Evolutionary conservation across 495 filamentous ascomycete species (phyloP).

Genomic region (Xylaria grammica): DNA sequence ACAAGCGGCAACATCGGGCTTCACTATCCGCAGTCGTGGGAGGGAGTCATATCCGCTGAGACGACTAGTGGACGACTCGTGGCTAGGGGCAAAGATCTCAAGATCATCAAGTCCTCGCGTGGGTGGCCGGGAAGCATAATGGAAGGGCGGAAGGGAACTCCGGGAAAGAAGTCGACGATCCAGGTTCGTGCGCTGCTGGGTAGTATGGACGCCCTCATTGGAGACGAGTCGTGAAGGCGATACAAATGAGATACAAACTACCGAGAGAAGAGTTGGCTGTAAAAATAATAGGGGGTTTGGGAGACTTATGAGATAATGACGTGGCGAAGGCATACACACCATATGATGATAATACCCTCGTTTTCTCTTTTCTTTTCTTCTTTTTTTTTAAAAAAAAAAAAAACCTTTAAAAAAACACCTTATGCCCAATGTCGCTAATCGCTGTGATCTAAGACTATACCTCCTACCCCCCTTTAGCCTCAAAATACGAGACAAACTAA

Average conservation of each 20-base stretch:
- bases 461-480: no score
- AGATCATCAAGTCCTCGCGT: conserved; percentile 31
- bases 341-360: not conserved
- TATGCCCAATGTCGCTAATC: no score
- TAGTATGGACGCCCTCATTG: conserved; percentile 38
- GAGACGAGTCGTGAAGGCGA: conserved; percentile 22
- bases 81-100: conserved; percentile 41
- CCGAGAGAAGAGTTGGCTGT: not conserved
- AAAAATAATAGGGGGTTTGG: not conserved
- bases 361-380: not conserved
- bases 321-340: not conserved
- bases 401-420: no score
- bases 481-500: no score
- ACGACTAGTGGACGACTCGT: conserved; percentile 37
- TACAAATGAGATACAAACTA: not conserved
- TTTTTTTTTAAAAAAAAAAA: no score
- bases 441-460: no score
- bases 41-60: conserved; percentile 39
- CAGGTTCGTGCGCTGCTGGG: conserved; percentile 34
- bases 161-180: conserved; percentile 32
- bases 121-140: conserved; percentile 41
- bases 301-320: not conserved
- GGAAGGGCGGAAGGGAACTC: conserved; percentile 45
- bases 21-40: conserved; percentile 46
- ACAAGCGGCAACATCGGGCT: conserved; percentile 43